A percentile compares a stretch with the other conserved stretches of the same genome.
These are phyloP conservation scores for Vachellia pachyceras DNA, from an alignment of 306 rosid species.

Conservation along the genomic window DNA sequence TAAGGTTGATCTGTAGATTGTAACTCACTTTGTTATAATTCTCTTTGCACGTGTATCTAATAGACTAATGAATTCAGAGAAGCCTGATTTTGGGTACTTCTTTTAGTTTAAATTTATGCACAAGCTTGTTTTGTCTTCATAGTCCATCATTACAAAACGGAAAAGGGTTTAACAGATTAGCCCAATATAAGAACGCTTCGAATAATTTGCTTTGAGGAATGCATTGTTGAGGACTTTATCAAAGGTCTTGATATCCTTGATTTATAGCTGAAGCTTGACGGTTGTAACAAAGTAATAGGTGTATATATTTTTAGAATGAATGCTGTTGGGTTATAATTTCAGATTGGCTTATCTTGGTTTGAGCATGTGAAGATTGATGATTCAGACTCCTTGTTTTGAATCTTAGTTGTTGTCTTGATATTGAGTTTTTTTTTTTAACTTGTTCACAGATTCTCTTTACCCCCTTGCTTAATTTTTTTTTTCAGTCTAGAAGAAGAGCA, in stretches of 20 bases:
- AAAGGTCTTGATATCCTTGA: conserved; percentile 10
- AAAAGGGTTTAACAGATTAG: not conserved
- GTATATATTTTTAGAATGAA: conserved; percentile 21
- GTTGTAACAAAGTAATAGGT: not conserved
- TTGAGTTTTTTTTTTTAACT: conserved; percentile 3
- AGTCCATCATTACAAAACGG: conserved; percentile 3
- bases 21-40: not conserved
- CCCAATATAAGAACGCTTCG: not conserved
- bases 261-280: conserved; percentile 6
- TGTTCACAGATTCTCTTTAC: not conserved
- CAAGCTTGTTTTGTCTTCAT: not conserved
- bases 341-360: conserved; percentile 9
- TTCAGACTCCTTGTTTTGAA: conserved; percentile 3
- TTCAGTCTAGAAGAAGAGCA: conserved; percentile 26
- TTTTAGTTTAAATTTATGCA: not conserved
- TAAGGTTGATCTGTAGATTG: not conserved
- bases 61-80: conserved; percentile 1
- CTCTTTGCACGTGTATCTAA: conserved; percentile 7
- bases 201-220: not conserved
- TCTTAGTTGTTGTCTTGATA: conserved; percentile 13
- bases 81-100: not conserved
- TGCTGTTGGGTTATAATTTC: not conserved
- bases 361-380: conserved; percentile 28
- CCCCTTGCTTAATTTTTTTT: conserved; percentile 7
- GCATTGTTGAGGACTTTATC: not conserved